These are phyloP conservation scores for Anethum foeniculum DNA, from an alignment of 140 eudicot genomes.

Conservation along the genomic window DNA sequence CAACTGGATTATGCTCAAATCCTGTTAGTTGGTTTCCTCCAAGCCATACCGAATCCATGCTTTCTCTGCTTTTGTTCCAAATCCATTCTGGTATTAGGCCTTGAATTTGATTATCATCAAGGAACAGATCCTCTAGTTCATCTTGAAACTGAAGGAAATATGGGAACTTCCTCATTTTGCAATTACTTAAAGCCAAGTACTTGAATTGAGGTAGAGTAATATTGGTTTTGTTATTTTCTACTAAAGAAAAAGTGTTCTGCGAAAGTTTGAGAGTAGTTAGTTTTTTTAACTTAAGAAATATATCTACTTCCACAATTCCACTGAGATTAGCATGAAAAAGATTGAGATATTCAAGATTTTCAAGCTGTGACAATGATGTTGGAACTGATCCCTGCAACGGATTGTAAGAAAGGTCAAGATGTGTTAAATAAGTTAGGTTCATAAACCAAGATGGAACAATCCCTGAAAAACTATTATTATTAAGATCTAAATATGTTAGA, in stretches of 20 bases:
- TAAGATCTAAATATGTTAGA: constrained; percentile 14
- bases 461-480: constrained; percentile 16
- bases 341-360: constrained; percentile 14
- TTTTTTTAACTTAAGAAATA: constrained; percentile 16
- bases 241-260: not conserved
- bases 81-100: constrained; percentile 26
- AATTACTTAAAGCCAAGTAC: constrained; percentile 10
- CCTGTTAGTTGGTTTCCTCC: constrained; percentile 17
- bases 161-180: constrained; percentile 33
- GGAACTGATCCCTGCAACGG: constrained; percentile 28
- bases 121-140: not conserved
- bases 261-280: constrained; percentile 13
- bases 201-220: constrained; percentile 14
- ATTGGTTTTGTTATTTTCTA: constrained; percentile 16
- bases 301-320: constrained; percentile 16
- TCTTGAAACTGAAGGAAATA: constrained; percentile 20
- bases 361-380: constrained; percentile 19
- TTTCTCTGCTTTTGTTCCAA: constrained; percentile 18
- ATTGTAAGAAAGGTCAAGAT: constrained; percentile 9
- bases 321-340: constrained; percentile 17
- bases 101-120: constrained; percentile 10
- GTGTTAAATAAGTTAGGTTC: constrained; percentile 27
- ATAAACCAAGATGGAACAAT: constrained; percentile 29
- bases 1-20: constrained; percentile 9
- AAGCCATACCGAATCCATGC: not conserved